Conservation (phyloP, 1,139 yeast genomes). For the Yamadazyma mexicana region DNA sequence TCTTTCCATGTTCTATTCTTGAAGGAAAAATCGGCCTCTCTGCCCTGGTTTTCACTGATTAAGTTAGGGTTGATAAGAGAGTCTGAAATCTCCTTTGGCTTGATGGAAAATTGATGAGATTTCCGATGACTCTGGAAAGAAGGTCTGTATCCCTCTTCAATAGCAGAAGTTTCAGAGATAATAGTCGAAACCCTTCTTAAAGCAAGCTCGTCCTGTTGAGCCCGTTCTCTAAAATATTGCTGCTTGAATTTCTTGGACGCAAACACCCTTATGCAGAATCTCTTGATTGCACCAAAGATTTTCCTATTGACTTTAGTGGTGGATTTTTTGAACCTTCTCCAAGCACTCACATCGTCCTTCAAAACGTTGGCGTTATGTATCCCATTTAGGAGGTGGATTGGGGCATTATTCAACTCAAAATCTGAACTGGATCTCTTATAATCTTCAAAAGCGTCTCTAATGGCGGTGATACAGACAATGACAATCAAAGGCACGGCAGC, state of each 20-base stretch:
- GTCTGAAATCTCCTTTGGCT: slow-evolving; percentile 18
- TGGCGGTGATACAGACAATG: slow-evolving; percentile 82
- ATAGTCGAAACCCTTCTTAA: slow-evolving; percentile 43
- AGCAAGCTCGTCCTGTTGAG: slow-evolving; percentile 26
- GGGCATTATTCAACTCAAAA: slow-evolving; percentile 81
- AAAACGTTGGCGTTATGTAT: slow-evolving; percentile 74
- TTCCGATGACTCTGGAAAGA: slow-evolving; percentile 16
- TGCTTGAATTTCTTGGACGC: slow-evolving; percentile 30
- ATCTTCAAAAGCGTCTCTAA: slow-evolving; percentile 94
- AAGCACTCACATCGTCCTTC: slow-evolving; percentile 59
- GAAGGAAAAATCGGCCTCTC: slow-evolving; percentile 34
- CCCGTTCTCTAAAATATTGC: slow-evolving; percentile 27
- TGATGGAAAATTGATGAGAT: slow-evolving; percentile 18
- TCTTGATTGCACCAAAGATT: slow-evolving; percentile 22
- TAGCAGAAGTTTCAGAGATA: slow-evolving; percentile 28
- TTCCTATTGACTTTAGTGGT: slow-evolving; percentile 26
- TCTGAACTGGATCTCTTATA: slow-evolving; percentile 81
- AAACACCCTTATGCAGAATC: slow-evolving; percentile 25
- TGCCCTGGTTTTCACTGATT: slow-evolving; percentile 16
- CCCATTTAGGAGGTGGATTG: slow-evolving; percentile 74
- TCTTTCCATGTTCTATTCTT: slow-evolving; percentile 82
- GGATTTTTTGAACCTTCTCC: slow-evolving; percentile 68
- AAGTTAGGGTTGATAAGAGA: slow-evolving; percentile 34
- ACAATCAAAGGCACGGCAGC: slow-evolving; percentile 94
- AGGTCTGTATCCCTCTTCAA: slow-evolving; percentile 9